Percentiles rank a stretch among this genome's conserved stretches.
phyloP scores from a whole-genome alignment of 306 rosid species.

The Dalbergia cultrata region DNA sequence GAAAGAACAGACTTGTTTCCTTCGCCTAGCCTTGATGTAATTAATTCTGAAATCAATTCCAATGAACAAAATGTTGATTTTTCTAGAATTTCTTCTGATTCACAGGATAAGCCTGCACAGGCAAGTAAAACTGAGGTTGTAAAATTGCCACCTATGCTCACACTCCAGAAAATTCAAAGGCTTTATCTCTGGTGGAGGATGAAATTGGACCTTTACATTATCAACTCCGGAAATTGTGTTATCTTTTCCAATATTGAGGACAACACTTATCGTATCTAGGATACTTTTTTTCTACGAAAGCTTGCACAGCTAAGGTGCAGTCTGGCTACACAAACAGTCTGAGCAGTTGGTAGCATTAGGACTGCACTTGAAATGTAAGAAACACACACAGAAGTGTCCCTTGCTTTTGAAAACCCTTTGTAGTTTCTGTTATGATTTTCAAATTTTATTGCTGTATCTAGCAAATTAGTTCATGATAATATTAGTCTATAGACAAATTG shows the following conservation, averaged over 20 bases:
- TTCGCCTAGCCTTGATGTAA: conserved; percentile 44
- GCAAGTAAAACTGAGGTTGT: conserved; percentile 43
- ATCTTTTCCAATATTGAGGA: conserved; percentile 57
- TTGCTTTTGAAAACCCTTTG: background rate
- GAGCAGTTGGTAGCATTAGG: conserved; percentile 72
- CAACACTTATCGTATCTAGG: conserved; percentile 57
- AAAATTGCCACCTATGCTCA: conserved; percentile 44
- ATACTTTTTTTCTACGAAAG: conserved; percentile 54
- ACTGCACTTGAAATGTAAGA: conserved; percentile 64
- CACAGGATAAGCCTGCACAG: conserved; percentile 30
- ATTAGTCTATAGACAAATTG: background rate
- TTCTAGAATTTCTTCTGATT: conserved; percentile 37
- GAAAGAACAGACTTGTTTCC: conserved; percentile 39
- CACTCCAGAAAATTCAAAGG: conserved; percentile 48
- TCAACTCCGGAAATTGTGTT: conserved; percentile 49
- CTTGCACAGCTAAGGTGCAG: conserved; percentile 61
- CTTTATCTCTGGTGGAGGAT: conserved; percentile 35
- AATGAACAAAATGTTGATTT: conserved; percentile 44
- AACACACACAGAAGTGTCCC: conserved; percentile 58
- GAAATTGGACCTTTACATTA: conserved; percentile 44
- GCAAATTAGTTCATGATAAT: conserved; percentile 20
- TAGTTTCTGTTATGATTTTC: conserved; percentile 21
- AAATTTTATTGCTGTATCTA: background rate
- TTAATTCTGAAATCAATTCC: conserved; percentile 55
- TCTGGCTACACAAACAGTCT: conserved; percentile 58